A percentile compares a stretch with the other conserved stretches of the same genome.
phyloP scores from a whole-genome alignment of 805 yeast species.

The Wickerhamomyces silvicola region DNA sequence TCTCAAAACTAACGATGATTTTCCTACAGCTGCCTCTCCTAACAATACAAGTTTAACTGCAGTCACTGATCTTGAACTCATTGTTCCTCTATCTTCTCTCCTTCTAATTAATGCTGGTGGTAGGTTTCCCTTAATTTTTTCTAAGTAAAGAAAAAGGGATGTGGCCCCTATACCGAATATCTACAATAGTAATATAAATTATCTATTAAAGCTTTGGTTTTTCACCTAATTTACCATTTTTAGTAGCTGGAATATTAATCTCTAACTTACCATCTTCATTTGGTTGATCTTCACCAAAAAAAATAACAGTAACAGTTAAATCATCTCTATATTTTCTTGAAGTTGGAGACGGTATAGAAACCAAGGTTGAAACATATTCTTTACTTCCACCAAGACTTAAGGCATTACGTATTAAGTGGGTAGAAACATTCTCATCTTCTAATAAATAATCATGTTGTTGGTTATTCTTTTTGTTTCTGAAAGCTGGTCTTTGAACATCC shows the following conservation, averaged over 20 bases:
- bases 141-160: too few species aligned
- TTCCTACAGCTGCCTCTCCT: slow-evolving; percentile 98
- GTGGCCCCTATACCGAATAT: background rate
- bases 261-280: slow-evolving; percentile 44
- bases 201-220: slow-evolving; percentile 29
- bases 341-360: slow-evolving; percentile 86
- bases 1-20: slow-evolving; percentile 84
- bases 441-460: slow-evolving; percentile 41
- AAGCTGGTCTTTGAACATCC: slow-evolving; percentile 63
- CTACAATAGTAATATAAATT: background rate
- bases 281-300: slow-evolving; percentile 59
- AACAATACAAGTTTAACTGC: slow-evolving; percentile 84
- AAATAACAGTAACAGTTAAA: slow-evolving; percentile 90
- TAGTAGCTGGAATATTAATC: slow-evolving; percentile 50
- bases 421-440: slow-evolving; percentile 84
- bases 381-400: slow-evolving; percentile 80
- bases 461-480: slow-evolving; percentile 43
- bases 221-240: slow-evolving; percentile 38
- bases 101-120: background rate
- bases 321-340: slow-evolving; percentile 94
- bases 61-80: slow-evolving; percentile 41
- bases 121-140: background rate
- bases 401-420: slow-evolving; percentile 92
- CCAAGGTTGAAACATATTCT: slow-evolving; percentile 82
- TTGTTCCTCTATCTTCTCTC: slow-evolving; percentile 6